phyloP scores from a whole-genome alignment of 805 yeast species.

The Lipomyces sp. region DNA sequence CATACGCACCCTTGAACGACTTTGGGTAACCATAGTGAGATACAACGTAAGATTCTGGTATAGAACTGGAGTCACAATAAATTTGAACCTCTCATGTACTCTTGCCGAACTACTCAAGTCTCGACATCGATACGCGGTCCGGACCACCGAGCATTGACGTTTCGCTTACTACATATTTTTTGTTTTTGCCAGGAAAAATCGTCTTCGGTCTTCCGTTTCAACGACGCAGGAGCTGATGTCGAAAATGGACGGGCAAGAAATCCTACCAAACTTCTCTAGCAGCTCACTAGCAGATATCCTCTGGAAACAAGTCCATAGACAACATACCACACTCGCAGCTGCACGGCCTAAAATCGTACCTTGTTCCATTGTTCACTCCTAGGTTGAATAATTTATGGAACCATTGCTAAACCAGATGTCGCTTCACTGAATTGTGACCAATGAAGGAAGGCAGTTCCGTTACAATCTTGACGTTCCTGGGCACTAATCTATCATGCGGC shows the following conservation, averaged over 20 bases:
- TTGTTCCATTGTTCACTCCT: neutral
- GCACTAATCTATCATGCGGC: neutral
- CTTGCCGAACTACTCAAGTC: conserved; percentile 26
- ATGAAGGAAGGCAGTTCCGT: neutral
- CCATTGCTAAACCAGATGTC: neutral
- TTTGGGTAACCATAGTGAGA: conserved; percentile 12
- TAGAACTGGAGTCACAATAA: conserved; percentile 27
- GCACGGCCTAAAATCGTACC: too few species aligned
- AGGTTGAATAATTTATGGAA: neutral
- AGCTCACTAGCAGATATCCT: conserved; percentile 14
- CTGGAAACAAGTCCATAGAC: conserved; percentile 26
- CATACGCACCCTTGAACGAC: conserved; percentile 22
- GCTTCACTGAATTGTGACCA: conserved; percentile 2
- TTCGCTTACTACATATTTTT: neutral
- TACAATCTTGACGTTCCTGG: neutral
- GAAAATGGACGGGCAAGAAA: conserved; percentile 23
- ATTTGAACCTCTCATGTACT: conserved; percentile 22
- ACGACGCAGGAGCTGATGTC: conserved; percentile 14
- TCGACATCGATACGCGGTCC: conserved; percentile 8
- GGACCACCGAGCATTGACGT: neutral
- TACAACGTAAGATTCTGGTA: conserved; percentile 26
- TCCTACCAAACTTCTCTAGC: conserved; percentile 20
- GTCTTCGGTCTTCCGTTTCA: conserved; percentile 10
- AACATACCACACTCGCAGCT: too few species aligned
- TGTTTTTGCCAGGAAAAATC: conserved; percentile 9